Evolutionary conservation across 2,329 filamentous ascomycete genomes (phyloP).

Genomic region (Aspergillus thermomutatus): DNA sequence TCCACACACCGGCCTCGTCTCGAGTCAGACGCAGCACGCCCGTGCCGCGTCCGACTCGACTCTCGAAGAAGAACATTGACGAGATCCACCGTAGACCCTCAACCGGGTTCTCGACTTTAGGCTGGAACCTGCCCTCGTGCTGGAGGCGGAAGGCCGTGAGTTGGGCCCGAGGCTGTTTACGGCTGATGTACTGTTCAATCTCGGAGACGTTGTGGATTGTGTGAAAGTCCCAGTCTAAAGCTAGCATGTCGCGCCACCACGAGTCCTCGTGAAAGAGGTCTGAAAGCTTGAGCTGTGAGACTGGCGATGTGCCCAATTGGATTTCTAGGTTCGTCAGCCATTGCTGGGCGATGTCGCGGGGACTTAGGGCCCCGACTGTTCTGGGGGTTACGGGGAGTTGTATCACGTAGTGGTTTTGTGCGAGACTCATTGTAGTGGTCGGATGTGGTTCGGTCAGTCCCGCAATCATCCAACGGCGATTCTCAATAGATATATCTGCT

Average conservation of each 20-base stretch:
- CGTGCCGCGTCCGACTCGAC: conserved; percentile 32
- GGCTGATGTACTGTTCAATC: conserved; percentile 30
- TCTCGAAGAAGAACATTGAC: conserved; percentile 41
- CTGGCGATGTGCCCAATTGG: conserved; percentile 13
- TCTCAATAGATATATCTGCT: too few species aligned
- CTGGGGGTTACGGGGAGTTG: conserved; percentile 27
- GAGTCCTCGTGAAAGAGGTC: conserved; percentile 36
- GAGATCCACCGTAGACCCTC: conserved; percentile 33
- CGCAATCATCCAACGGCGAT: neutral
- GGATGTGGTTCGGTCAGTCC: neutral
- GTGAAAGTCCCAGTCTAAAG: conserved; percentile 39
- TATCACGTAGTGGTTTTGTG: conserved; percentile 26
- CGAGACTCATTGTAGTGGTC: conserved; percentile 13
- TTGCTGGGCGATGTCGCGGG: conserved; percentile 28
- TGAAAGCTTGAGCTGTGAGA: conserved; percentile 12
- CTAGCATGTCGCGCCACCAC: conserved; percentile 42
- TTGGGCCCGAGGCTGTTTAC: conserved; percentile 22
- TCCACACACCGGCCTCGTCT: conserved; percentile 29
- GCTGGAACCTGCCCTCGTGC: conserved; percentile 31
- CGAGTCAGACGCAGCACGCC: conserved; percentile 37
- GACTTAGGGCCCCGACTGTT: conserved; percentile 16
- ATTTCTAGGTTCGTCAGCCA: conserved; percentile 29
- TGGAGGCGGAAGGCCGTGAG: conserved; percentile 32
- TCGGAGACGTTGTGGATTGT: conserved; percentile 29
- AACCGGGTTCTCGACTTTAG: conserved; percentile 25